Evolutionary conservation across 345 rosid genomes (phyloP).

Genomic region (Brassica incana): DNA sequence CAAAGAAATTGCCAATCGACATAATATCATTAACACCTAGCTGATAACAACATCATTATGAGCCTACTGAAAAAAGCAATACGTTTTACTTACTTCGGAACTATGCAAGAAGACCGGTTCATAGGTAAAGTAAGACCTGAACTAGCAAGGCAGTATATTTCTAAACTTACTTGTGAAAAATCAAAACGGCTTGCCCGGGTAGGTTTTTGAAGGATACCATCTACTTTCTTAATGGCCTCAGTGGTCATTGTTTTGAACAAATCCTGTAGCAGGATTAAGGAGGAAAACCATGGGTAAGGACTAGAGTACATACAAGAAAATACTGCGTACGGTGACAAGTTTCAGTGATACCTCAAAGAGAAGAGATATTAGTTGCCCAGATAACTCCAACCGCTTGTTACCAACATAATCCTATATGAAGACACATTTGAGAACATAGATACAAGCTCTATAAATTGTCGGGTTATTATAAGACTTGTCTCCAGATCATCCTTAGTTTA

Average conservation of each 20-base stretch:
- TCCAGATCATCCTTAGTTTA: slow-evolving; percentile 15
- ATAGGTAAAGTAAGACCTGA: slow-evolving; percentile 13
- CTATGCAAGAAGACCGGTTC: not conserved
- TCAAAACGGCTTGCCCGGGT: slow-evolving; percentile 66
- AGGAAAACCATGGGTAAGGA: slow-evolving; percentile 8
- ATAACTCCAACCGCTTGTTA: slow-evolving; percentile 89
- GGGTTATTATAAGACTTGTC: slow-evolving; percentile 1
- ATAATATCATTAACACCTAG: slow-evolving; percentile 17
- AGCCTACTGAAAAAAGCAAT: slow-evolving; percentile 16
- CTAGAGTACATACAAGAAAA: slow-evolving; percentile 5
- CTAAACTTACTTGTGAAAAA: slow-evolving; percentile 56
- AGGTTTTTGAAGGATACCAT: slow-evolving; percentile 43
- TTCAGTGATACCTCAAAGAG: slow-evolving; percentile 75
- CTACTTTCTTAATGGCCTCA: slow-evolving; percentile 55
- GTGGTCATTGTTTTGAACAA: slow-evolving; percentile 76
- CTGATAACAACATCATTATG: slow-evolving; percentile 4
- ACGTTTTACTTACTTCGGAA: not conserved
- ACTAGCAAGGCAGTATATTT: slow-evolving; percentile 7
- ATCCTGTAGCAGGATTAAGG: slow-evolving; percentile 51
- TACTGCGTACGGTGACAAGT: slow-evolving; percentile 11
- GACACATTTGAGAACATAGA: slow-evolving; percentile 12
- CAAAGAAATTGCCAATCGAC: slow-evolving; percentile 6
- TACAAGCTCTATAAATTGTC: not conserved
- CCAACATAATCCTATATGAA: slow-evolving; percentile 87
- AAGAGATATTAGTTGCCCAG: slow-evolving; percentile 87